phyloP scores from a whole-genome alignment of 495 filamentous ascomycete genomes.

The Hypoxylon intermedium region DNA sequence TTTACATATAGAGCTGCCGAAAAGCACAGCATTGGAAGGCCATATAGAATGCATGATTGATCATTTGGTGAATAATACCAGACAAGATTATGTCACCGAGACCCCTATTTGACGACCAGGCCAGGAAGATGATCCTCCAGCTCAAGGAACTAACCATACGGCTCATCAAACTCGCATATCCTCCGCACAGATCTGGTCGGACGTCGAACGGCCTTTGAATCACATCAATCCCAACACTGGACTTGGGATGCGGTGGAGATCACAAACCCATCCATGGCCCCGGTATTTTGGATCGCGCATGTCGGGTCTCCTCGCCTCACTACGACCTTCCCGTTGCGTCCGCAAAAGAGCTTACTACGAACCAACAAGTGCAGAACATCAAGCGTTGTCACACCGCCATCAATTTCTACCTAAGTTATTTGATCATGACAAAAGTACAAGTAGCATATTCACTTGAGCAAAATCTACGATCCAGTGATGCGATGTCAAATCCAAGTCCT shows the following conservation, averaged over 20 bases:
- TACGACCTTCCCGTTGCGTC: slow-evolving; percentile 95
- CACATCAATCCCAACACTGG: too few species aligned
- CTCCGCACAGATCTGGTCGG: too few species aligned
- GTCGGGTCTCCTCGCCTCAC: slow-evolving; percentile 81
- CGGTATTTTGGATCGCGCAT: slow-evolving; percentile 84
- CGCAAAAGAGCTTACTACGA: slow-evolving; percentile 87
- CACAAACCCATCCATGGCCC: slow-evolving; percentile 93
- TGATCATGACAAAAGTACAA: too few species aligned
- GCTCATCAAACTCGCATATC: too few species aligned
- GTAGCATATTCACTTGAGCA: too few species aligned
- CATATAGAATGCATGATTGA: too few species aligned
- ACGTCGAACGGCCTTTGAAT: not conserved
- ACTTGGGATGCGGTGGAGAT: slow-evolving; percentile 87
- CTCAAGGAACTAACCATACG: too few species aligned
- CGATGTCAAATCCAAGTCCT: too few species aligned
- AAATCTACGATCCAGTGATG: too few species aligned
- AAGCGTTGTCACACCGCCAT: slow-evolving; percentile 84
- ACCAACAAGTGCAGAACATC: slow-evolving; percentile 70
- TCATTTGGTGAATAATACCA: not conserved
- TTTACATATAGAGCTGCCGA: too few species aligned
- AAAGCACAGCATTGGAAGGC: too few species aligned
- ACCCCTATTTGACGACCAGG: not conserved
- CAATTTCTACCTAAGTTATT: slow-evolving; percentile 37
- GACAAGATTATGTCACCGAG: not conserved
- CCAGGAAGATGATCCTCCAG: too few species aligned